Base-by-base conservation (phyloP, 306 rosid species). In the Trichosanthes cucumerina region DNA sequence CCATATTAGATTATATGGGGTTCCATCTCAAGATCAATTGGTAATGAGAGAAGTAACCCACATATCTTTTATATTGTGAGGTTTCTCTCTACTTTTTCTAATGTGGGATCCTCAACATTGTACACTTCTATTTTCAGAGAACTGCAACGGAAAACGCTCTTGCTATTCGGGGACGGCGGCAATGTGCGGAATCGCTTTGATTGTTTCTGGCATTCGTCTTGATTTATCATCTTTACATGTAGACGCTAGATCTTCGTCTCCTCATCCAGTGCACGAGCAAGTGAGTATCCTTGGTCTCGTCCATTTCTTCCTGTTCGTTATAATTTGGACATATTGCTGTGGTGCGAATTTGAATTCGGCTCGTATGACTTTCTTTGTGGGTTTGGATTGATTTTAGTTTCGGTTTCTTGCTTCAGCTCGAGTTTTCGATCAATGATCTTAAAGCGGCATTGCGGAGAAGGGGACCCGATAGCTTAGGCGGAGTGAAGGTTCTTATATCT, bases 121-220 rank as follows among this genome's bases (percentile, higher is more conserved):
- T 6, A 28, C 28, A 3, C 1, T 38, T n/a, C 3, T 39, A 68
- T 23, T 70, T 70, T 70, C 56, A 13, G 6, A 18, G 76, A 43
- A 28, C 58, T 71, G 23, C 39, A 3, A 46, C 76, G 9, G 52
- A 70, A 7, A 13, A 31, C n/a, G 6, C 56, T 47, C 23, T 33
- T 66, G 50, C 60, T 13, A 66, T 36, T n/a, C 36, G 49, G 26
- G 38, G 49, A 50, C 46, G 79, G 81, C 46, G 79, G 81, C 89
- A 70, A 95, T 92, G 98, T 92, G 98, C 62, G 98, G 98, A 83
- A 89, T 95, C 69, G 96, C 97, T 62, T 73, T 95, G 89, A 84
- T 89, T 5, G 80, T 95, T 41, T 87, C 86, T 0, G 97, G 92
- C 79, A 65, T 88, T 83, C 96, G 86, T 5, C 76, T 92, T n/a